Conservation (phyloP, 176 grass and related monocot species). For the Aegilops sharonensis region DNA sequence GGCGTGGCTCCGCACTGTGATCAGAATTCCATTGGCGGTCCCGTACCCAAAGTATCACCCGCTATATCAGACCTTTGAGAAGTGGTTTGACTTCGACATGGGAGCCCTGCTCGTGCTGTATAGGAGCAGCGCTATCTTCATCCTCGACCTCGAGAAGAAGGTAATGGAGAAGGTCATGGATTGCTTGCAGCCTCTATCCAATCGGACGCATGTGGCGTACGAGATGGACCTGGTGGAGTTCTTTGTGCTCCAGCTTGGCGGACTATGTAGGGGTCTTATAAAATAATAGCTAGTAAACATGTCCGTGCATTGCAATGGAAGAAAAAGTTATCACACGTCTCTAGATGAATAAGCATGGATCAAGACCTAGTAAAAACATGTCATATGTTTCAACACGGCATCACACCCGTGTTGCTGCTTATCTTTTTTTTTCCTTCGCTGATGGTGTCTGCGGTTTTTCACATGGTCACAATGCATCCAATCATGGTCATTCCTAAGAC, state of each 20-base stretch:
- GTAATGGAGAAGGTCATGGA: constrained; percentile 12
- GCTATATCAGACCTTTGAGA: neutral
- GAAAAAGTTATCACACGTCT: too few relatives aligned
- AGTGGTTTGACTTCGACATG: neutral
- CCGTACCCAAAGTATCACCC: too few relatives aligned
- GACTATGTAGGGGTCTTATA: neutral
- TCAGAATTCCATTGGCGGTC: neutral
- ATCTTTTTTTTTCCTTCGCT: too few relatives aligned
- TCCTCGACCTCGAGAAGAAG: constrained; percentile 8
- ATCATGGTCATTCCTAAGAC: too few relatives aligned
- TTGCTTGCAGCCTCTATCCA: neutral
- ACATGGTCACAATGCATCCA: too few relatives aligned
- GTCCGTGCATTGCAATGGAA: too few relatives aligned
- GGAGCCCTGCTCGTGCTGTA: neutral
- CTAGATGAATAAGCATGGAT: too few relatives aligned
- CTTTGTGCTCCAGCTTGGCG: neutral
- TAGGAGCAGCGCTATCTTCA: neutral
- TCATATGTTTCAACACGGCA: too few relatives aligned
- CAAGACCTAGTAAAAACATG: too few relatives aligned
- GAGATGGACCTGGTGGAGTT: constrained; percentile 27
- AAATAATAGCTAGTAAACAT: neutral
- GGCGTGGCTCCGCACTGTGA: neutral
- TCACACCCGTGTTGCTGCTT: too few relatives aligned
- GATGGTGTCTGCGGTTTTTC: too few relatives aligned
- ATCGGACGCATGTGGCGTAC: neutral